phyloP scores from a whole-genome alignment of 164 flowering plant genomes.

The Piper betle region DNA sequence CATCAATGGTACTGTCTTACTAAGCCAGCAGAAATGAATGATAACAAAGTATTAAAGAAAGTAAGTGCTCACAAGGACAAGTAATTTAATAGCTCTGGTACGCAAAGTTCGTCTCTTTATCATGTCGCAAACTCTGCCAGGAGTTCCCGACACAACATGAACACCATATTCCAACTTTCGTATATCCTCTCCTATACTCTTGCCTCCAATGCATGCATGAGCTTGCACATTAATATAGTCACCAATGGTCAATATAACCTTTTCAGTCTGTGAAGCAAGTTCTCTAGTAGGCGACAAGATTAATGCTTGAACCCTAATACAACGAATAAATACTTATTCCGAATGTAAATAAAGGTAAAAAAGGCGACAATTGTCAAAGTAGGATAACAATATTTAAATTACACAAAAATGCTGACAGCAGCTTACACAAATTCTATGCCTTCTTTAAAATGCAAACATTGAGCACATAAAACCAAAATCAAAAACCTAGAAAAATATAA shows the following conservation, averaged over 20 bases:
- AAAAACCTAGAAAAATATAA: no score
- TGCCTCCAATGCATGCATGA: constrained; percentile 92
- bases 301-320: constrained; percentile 81
- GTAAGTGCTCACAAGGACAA: constrained; percentile 57
- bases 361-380: neutral
- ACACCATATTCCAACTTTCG: constrained; percentile 87
- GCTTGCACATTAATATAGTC: constrained; percentile 64
- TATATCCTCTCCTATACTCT: constrained; percentile 92
- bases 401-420: no score
- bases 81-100: constrained; percentile 75
- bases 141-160: constrained; percentile 97
- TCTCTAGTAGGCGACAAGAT: constrained; percentile 96
- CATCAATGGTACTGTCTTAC: neutral
- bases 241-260: constrained; percentile 66
- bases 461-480: no score
- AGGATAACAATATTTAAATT: neutral
- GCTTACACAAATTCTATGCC: no score
- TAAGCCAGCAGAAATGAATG: neutral
- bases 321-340: neutral
- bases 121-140: constrained; percentile 99
- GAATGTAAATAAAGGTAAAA: neutral
- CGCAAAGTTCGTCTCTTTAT: constrained; percentile 89
- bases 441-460: no score
- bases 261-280: constrained; percentile 86
- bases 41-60: neutral